These are phyloP conservation scores for Hypericum androsaemum DNA, from an alignment of 345 rosid species.

Conservation along the genomic window DNA sequence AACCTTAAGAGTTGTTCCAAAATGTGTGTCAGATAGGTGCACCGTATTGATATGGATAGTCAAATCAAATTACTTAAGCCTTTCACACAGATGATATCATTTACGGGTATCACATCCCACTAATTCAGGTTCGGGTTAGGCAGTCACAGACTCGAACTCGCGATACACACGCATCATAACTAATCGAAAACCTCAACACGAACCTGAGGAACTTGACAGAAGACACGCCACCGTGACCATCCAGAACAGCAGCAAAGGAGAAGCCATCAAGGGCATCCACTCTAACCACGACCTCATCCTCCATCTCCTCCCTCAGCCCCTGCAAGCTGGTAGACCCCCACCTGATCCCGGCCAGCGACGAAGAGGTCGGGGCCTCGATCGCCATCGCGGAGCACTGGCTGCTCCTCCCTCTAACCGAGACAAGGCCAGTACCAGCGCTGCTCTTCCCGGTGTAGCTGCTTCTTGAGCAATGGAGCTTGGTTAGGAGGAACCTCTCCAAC, in stretches of 20 bases:
- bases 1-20: too few species aligned
- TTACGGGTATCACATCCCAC: too few species aligned
- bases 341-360: slow-evolving; percentile 47
- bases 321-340: slow-evolving; percentile 69
- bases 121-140: too few species aligned
- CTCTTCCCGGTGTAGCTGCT: slow-evolving; percentile 8
- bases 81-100: too few species aligned
- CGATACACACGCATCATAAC: too few species aligned
- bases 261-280: slow-evolving; percentile 66
- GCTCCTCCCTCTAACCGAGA: slow-evolving; percentile 17
- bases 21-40: too few species aligned
- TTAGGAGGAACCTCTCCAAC: slow-evolving; percentile 44
- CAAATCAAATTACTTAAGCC: too few species aligned
- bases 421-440: background rate
- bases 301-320: slow-evolving; percentile 90
- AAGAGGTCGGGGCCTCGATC: slow-evolving; percentile 68
- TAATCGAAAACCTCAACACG: background rate
- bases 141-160: too few species aligned
- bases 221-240: slow-evolving; percentile 81
- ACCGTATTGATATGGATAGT: too few species aligned
- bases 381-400: slow-evolving; percentile 67
- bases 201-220: slow-evolving; percentile 75
- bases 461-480: slow-evolving; percentile 18
- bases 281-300: slow-evolving; percentile 58
- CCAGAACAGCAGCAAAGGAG: slow-evolving; percentile 85